Conservation (phyloP, 495 filamentous ascomycete genomes). For the Lasiosphaeria ovina region DNA sequence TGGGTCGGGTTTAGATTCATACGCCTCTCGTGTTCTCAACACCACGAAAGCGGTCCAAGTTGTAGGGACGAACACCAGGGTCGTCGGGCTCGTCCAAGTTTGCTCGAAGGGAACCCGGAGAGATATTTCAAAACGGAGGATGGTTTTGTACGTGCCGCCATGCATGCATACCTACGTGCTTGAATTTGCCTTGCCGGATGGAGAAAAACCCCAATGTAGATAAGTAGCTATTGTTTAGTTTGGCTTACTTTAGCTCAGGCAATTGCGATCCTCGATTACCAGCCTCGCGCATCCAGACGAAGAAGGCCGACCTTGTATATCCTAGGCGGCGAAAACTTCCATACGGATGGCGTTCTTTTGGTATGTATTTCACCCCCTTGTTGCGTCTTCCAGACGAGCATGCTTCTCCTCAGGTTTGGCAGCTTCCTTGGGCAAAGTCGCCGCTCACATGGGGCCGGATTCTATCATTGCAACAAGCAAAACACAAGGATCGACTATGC, state of each 20-base stretch:
- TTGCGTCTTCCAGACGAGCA: background rate
- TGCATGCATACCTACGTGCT: too few species aligned
- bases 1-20: too few species aligned
- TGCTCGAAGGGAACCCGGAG: background rate
- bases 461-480: too few species aligned
- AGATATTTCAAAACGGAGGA: slow-evolving; percentile 11
- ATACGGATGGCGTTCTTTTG: background rate
- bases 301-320: too few species aligned
- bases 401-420: too few species aligned
- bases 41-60: background rate
- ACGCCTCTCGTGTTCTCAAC: background rate
- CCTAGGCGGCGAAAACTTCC: too few species aligned
- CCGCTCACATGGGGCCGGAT: too few species aligned
- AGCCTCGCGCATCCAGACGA: slow-evolving; percentile 58
- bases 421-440: too few species aligned
- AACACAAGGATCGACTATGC: slow-evolving; percentile 29
- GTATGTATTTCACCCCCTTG: background rate
- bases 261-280: slow-evolving; percentile 64
- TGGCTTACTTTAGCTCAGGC: too few species aligned
- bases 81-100: background rate
- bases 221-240: too few species aligned
- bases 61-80: background rate
- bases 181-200: too few species aligned
- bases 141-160: slow-evolving; percentile 36
- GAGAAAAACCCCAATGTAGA: too few species aligned